Evolutionary conservation across 1,284 basidiomycete species (phyloP).

Genomic region (Ganoderma leucocontextum): DNA sequence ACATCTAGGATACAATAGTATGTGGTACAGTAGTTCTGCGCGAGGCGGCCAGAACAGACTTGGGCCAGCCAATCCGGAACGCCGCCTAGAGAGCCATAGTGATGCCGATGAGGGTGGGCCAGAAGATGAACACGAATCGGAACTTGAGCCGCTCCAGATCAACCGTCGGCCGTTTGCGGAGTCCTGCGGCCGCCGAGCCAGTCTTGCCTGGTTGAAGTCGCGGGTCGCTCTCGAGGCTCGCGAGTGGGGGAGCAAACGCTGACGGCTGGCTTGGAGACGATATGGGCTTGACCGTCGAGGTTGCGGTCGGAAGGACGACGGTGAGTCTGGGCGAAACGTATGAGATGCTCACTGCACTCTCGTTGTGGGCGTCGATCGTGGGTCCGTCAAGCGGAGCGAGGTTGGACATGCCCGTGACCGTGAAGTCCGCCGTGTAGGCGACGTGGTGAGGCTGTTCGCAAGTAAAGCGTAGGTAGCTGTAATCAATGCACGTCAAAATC

Average conservation of each 20-base stretch:
- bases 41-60: constrained; percentile 2
- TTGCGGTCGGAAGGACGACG: constrained; percentile 36
- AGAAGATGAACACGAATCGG: constrained; percentile 60
- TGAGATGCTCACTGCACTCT: constrained; percentile 17
- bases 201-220: constrained; percentile 28
- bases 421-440: constrained; percentile 50
- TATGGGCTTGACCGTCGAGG: constrained; percentile 31
- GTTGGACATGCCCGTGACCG: constrained; percentile 45
- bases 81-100: constrained; percentile 50
- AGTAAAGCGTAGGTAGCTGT: constrained; percentile 44
- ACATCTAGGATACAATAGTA: constrained; percentile 14
- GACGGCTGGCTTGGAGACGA: constrained; percentile 29
- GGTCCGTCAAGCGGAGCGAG: constrained; percentile 43
- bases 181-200: constrained; percentile 35
- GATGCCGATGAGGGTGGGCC: constrained; percentile 64
- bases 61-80: constrained; percentile 10
- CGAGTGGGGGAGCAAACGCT: constrained; percentile 29
- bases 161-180: constrained; percentile 35
- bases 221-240: constrained; percentile 15
- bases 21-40: constrained; percentile 1
- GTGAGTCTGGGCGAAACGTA: constrained; percentile 36
- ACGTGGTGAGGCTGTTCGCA: constrained; percentile 37
- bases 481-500: background rate
- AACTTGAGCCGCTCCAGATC: constrained; percentile 58
- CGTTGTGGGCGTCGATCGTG: constrained; percentile 24